phyloP scores from a whole-genome alignment of 768 basidiomycete species.

The Mrakia hoshinonis region DNA sequence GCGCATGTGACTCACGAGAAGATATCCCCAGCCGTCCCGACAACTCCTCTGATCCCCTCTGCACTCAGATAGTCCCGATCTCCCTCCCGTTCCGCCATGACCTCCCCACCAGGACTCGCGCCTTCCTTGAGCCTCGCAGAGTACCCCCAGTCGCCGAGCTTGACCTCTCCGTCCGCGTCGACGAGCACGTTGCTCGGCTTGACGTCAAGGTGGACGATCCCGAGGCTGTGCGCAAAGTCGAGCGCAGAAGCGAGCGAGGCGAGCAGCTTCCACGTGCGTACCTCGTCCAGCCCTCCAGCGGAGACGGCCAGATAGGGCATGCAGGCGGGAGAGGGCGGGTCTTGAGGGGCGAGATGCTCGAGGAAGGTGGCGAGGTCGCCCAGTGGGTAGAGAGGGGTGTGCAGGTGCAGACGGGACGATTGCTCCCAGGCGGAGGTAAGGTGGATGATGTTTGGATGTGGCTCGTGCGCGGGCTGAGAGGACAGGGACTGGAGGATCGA shows the following conservation, averaged over 20 bases:
- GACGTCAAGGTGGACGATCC: slow-evolving; percentile 87
- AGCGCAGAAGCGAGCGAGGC: slow-evolving; percentile 74
- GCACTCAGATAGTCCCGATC: slow-evolving; percentile 95
- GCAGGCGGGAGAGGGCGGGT: background rate
- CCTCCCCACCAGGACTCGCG: slow-evolving; percentile 22
- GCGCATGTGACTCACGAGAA: slow-evolving; percentile 87
- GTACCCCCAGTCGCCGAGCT: slow-evolving; percentile 97
- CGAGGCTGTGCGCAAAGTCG: slow-evolving; percentile 74
- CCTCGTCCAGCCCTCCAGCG: slow-evolving; percentile 60
- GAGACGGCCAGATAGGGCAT: background rate
- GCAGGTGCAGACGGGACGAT: slow-evolving; percentile 62
- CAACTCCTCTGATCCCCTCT: slow-evolving; percentile 83
- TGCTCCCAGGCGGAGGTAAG: slow-evolving; percentile 91
- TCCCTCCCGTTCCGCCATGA: slow-evolving; percentile 67
- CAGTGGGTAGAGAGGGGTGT: slow-evolving; percentile 83
- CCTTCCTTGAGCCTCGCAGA: slow-evolving; percentile 49
- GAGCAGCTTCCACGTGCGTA: slow-evolving; percentile 89
- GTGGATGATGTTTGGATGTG: slow-evolving; percentile 61
- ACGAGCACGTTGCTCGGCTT: slow-evolving; percentile 97
- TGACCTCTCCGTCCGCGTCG: slow-evolving; percentile 73
- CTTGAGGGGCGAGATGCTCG: slow-evolving; percentile 42
- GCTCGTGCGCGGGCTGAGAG: slow-evolving; percentile 26
- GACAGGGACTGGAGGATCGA: slow-evolving; percentile 73
- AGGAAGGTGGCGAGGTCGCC: slow-evolving; percentile 87
- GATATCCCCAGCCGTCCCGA: slow-evolving; percentile 87